Base-by-base conservation (phyloP, 306 rosid genomes). In the Gastrolobium villosum region DNA sequence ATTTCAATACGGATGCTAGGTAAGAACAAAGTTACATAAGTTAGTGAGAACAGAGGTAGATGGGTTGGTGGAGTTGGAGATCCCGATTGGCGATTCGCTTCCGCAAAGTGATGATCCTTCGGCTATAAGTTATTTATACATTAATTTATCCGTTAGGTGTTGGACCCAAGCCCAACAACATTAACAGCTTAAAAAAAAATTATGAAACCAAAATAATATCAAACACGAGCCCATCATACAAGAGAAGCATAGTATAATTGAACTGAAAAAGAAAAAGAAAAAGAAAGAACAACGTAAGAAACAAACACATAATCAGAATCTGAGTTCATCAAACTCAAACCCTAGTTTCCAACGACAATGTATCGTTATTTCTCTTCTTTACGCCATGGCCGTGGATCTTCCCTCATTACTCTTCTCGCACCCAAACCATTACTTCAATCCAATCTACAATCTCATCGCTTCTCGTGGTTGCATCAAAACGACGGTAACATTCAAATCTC, bases 301-400 rank as follows among this genome's bases (percentile, higher is more conserved):
- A 20, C 26, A 65, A 65, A 41, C 71, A 10, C 10, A 66, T 37
- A 8, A 4, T 10, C 14, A 34, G 46, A 36, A 36, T 62, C 13
- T 13, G 46, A 62, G 28, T 14, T 65, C 52, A 1, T 26, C 72
- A 44, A 67, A 44, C 64, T 10, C 20, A 31, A 74, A 14, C 78
- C 68, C 66, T 60, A 43, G 26, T 30, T 11, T 10, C 4, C 31
- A 30, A 6, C 26, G 5, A 30, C 46, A 4, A 74, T 74, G 79
- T 3, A n/a, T 74, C 79, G 70, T 5, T 60, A 31, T 15, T n/a
- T 74, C 59, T 74, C 59, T 60, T 57, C 36, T 11, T n/a, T 60
- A 44, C 15, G 56, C 14, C 34, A 43, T 60, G 78, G 57, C 39
- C 69, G 59, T 59, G 59, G 79, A 44, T 59, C 70, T 26, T 74